Evolutionary conservation across 768 basidiomycete genomes (phyloP).

Genomic region (Serendipita sp.): DNA sequence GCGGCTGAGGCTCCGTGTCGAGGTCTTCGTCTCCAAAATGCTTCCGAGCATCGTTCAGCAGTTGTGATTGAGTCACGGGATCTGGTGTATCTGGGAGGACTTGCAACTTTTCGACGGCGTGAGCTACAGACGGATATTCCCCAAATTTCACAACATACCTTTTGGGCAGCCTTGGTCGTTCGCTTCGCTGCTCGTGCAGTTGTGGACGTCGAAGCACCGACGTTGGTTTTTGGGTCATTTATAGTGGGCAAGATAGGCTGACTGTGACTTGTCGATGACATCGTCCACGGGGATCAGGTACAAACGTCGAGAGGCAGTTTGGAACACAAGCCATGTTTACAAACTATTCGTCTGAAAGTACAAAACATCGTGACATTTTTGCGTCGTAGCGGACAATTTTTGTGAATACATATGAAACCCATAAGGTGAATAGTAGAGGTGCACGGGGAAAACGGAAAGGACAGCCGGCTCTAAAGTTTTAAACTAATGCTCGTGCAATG

Average conservation of each 20-base stretch:
- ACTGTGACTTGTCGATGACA: background rate
- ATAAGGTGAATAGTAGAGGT: background rate
- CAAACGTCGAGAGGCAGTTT: background rate
- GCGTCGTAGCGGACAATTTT: background rate
- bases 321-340: too few relatives aligned
- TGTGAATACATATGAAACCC: background rate
- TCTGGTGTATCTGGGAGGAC: conserved; percentile 77
- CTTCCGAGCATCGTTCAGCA: conserved; percentile 30
- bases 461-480: background rate
- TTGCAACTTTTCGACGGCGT: conserved; percentile 51
- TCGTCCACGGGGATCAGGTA: background rate
- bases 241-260: background rate
- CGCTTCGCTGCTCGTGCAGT: background rate
- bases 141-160: background rate
- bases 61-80: conserved; percentile 20
- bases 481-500: conserved; percentile 1
- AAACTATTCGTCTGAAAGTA: background rate
- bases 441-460: background rate
- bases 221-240: background rate
- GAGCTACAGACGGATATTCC: background rate
- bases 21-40: conserved; percentile 54
- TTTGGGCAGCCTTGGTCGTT: background rate
- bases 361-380: background rate
- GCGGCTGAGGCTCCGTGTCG: conserved; percentile 44
- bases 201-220: background rate